phyloP scores from a whole-genome alignment of 2,329 filamentous ascomycete genomes.

The Mycosphaerella sp. region DNA sequence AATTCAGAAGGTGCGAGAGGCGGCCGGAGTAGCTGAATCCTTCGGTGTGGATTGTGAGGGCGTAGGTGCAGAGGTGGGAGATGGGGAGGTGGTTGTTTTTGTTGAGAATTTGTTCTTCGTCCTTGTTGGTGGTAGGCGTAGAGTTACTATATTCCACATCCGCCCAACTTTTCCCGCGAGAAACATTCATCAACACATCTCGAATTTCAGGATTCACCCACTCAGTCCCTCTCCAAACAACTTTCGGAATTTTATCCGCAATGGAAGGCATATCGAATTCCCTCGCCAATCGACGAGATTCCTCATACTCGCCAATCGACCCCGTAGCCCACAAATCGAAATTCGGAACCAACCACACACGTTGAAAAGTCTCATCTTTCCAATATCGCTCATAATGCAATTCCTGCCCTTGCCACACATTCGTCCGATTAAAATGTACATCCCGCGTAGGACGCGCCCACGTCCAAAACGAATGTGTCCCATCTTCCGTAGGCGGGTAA shows the following conservation, averaged over 20 bases:
- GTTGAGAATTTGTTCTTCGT: background rate
- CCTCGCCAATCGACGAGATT: too few species aligned
- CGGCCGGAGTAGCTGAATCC: conserved; percentile 25
- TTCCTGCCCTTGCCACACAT: background rate
- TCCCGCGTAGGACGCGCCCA: conserved; percentile 8
- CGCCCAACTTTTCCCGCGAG: conserved; percentile 33
- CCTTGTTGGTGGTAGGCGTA: too few species aligned
- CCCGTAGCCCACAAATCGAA: conserved; percentile 14
- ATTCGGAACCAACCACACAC: conserved; percentile 16
- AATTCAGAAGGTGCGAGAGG: conserved; percentile 26
- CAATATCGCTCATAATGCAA: conserved; percentile 5
- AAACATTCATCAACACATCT: conserved; percentile 27
- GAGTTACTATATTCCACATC: conserved; percentile 29
- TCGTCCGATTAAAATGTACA: conserved; percentile 6
- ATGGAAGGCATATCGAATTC: too few species aligned
- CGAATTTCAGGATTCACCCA: conserved; percentile 27
- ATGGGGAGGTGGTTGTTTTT: conserved; percentile 9
- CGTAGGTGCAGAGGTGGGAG: conserved; percentile 25
- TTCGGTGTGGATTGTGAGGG: conserved; percentile 28
- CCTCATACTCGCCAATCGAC: conserved; percentile 13
- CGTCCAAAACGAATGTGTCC: conserved; percentile 13
- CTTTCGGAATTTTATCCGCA: conserved; percentile 23
- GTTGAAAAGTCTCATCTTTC: background rate
- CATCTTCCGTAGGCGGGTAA: conserved; percentile 11
- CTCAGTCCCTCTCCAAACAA: conserved; percentile 30